A percentile compares a stretch with the other conserved stretches of the same genome.
These are phyloP conservation scores for Pyronema domesticum DNA, from an alignment of 495 filamentous ascomycete genomes.

Conservation along the genomic window DNA sequence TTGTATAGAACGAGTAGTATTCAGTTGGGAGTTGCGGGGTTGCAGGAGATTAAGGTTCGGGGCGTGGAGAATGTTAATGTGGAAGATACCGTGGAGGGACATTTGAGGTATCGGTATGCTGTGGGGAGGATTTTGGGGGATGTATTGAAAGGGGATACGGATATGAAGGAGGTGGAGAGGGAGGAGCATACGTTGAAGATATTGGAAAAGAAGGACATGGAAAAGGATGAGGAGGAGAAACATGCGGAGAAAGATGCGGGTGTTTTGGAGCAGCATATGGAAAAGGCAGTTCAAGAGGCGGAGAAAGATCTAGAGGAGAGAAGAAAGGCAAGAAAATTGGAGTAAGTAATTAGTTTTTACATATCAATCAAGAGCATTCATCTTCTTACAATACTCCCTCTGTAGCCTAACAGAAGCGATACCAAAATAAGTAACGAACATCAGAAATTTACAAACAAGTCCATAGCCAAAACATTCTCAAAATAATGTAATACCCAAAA, in stretches of 20 bases:
- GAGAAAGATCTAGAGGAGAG: not conserved
- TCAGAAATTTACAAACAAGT: too few relatives aligned
- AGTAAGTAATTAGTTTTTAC: not conserved
- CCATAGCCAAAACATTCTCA: too few relatives aligned
- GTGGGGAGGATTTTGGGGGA: conserved; percentile 12
- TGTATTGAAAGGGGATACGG: conserved; percentile 18
- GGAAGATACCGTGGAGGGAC: conserved; percentile 15
- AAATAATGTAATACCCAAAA: too few relatives aligned
- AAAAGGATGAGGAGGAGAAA: conserved; percentile 5
- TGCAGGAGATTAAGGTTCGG: conserved; percentile 13
- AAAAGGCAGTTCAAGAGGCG: conserved; percentile 12
- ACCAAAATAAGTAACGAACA: too few relatives aligned
- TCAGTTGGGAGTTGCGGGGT: conserved; percentile 19
- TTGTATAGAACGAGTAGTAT: conserved; percentile 20
- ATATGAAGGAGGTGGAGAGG: conserved; percentile 4
- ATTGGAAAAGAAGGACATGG: conserved; percentile 25
- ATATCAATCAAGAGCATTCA: too few relatives aligned
- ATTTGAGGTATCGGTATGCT: conserved; percentile 19
- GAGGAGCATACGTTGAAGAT: conserved; percentile 21
- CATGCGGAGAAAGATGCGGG: not conserved
- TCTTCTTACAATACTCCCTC: too few relatives aligned
- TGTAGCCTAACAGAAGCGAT: too few relatives aligned
- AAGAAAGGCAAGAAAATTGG: not conserved
- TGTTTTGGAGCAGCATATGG: not conserved
- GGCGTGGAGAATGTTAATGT: conserved; percentile 19